These are phyloP conservation scores for Auriscalpium microsporum DNA, from an alignment of 768 basidiomycete genomes.

Conservation along the genomic window DNA sequence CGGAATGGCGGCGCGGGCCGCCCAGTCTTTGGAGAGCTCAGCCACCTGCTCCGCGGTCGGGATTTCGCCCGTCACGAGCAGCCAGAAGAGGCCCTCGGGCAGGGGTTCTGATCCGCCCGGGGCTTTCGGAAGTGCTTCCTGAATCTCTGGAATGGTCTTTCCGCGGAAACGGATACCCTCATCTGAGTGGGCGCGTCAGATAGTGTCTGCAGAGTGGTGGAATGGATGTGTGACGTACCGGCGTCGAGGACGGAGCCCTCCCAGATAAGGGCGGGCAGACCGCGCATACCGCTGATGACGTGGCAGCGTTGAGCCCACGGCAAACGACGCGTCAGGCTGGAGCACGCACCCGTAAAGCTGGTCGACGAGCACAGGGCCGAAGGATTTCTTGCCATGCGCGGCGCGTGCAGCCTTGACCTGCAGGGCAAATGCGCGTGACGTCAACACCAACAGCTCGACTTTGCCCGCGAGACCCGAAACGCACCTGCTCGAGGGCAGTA, in stretches of 20 bases:
- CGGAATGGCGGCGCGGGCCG: slow-evolving; percentile 82
- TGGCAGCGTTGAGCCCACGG: slow-evolving; percentile 6
- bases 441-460: background rate
- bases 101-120: slow-evolving; percentile 84
- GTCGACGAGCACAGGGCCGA: slow-evolving; percentile 86
- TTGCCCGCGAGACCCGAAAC: slow-evolving; percentile 12
- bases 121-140: slow-evolving; percentile 82
- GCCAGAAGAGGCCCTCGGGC: slow-evolving; percentile 93
- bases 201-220: background rate
- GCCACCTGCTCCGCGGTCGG: slow-evolving; percentile 85
- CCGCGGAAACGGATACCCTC: slow-evolving; percentile 99
- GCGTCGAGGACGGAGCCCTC: slow-evolving; percentile 96
- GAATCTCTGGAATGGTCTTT: slow-evolving; percentile 87
- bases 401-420: slow-evolving; percentile 80
- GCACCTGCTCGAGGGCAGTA: slow-evolving; percentile 65
- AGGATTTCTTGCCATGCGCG: slow-evolving; percentile 85
- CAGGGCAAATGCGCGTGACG: slow-evolving; percentile 8
- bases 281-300: slow-evolving; percentile 66
- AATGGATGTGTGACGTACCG: slow-evolving; percentile 34
- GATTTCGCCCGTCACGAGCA: slow-evolving; percentile 89
- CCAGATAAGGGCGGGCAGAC: slow-evolving; percentile 93
- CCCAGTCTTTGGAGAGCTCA: slow-evolving; percentile 89
- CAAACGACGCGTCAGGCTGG: background rate
- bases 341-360: slow-evolving; percentile 74
- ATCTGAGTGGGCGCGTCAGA: slow-evolving; percentile 34